Evolutionary conservation across 2,329 filamentous ascomycete species (phyloP).

Genomic region (Aspergillus puulaauensis): DNA sequence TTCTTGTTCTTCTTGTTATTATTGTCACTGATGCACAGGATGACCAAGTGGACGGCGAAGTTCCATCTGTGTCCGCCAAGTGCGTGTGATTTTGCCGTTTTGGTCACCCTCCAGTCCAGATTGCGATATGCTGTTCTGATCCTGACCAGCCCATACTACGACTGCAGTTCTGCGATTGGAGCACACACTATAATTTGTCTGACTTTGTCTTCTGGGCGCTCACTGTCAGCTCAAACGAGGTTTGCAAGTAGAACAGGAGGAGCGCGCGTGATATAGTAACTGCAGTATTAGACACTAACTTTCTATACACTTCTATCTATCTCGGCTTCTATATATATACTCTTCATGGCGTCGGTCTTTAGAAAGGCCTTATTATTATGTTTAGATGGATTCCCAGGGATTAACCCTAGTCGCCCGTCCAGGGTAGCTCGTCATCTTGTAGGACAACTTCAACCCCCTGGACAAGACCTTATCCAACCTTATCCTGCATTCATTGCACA

Average conservation of each 20-base stretch:
- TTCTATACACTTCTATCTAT: background rate
- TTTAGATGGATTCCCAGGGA: background rate
- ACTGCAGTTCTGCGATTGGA: constrained; percentile 1
- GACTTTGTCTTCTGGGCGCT: background rate
- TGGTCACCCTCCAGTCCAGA: constrained; percentile 4
- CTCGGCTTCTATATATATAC: background rate
- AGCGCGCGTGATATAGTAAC: background rate
- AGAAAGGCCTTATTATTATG: background rate
- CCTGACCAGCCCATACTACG: constrained; percentile 5
- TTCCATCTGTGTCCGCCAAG: background rate
- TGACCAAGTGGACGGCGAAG: background rate
- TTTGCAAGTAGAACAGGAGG: background rate
- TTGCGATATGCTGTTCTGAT: constrained; percentile 7
- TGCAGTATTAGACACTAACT: background rate
- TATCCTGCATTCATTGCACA: background rate
- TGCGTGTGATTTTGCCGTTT: constrained; percentile 3
- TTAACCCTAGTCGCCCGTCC: constrained; percentile 1
- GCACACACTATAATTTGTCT: background rate
- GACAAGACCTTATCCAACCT: background rate
- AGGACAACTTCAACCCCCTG: constrained; percentile 1
- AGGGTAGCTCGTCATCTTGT: background rate
- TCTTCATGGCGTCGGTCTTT: background rate
- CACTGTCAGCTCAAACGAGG: background rate
- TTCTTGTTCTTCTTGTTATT: no score
- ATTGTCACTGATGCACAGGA: background rate